Conservation (phyloP, 2,329 filamentous ascomycete species). For the Trichoderma polysporum region DNA sequence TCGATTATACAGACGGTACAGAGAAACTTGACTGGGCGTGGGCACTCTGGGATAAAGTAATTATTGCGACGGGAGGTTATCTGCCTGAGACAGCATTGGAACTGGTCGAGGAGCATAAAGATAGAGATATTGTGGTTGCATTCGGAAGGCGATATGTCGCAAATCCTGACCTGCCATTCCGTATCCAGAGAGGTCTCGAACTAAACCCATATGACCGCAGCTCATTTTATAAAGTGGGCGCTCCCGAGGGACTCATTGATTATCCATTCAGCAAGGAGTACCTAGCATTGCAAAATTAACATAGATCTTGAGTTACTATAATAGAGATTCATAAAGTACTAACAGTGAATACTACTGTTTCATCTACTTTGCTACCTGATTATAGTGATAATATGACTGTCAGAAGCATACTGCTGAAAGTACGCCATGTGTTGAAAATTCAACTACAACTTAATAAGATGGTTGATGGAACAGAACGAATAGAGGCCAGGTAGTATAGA, state of each 20-base stretch:
- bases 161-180: slow-evolving; percentile 25
- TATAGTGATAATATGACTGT: background rate
- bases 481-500: background rate
- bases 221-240: slow-evolving; percentile 31
- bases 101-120: slow-evolving; percentile 29
- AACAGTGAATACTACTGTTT: background rate
- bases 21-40: slow-evolving; percentile 38
- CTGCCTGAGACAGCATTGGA: slow-evolving; percentile 26
- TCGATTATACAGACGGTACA: slow-evolving; percentile 38
- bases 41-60: slow-evolving; percentile 33
- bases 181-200: slow-evolving; percentile 25
- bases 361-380: background rate
- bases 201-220: slow-evolving; percentile 29
- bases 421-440: background rate
- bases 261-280: slow-evolving; percentile 21
- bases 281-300: background rate
- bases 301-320: background rate
- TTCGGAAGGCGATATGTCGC: slow-evolving; percentile 31
- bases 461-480: background rate
- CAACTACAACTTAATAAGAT: background rate
- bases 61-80: slow-evolving; percentile 36
- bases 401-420: background rate
- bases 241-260: slow-evolving; percentile 20
- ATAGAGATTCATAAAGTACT: background rate
- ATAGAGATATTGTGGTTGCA: slow-evolving; percentile 32